Base-by-base conservation (phyloP, 345 rosid species). In the Euclidium syriacum region DNA sequence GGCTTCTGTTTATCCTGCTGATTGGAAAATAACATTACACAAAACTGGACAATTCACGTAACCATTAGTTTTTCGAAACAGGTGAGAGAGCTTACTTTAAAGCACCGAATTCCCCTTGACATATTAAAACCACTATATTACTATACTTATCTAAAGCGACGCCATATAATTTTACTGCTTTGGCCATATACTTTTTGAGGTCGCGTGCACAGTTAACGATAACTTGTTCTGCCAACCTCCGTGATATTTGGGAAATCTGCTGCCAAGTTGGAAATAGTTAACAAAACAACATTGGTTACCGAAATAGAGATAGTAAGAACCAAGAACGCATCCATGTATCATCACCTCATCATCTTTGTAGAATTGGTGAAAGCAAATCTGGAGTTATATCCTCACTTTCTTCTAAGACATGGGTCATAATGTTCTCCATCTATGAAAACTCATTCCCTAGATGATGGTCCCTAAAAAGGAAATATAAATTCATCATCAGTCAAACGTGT, bases 301-400 rank as follows among this genome's bases (percentile, higher is more conserved):
- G 26, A 59, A 66, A 42, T 35, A 10, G 67, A 2, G 6, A 36
- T 55, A 57, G 63, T 19, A n/a, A n/a, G n/a, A n/a, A n/a, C n/a
- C n/a, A n/a, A n/a, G 5, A 17, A 19, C 8, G 29, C 22, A 52
- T 58, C 14, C 12, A 53, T 20, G 12, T 48, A 55, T 54, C 11
- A 85, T 90, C 92, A 78, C 75, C 62, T 82, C 75, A 18, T 74
- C 82, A 60, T 33, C 84, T 73, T 61, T 67, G 68, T 67, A 88
- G 67, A 30, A 88, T 52, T 3, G 85, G 90, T 19, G 80, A 83
- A 46, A 88, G 81, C 25, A 90, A 55, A 67, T 82, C 85, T 6
- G 25, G 49, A 12, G 84, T 65, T 32, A 84, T 79, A 44, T 88
- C 96, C 73, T 86, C 90, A 68, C 97, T 84, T 78, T 90, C 96